A percentile compares a stretch with the other conserved stretches of the same genome.
Conservation (phyloP, 257 asterid species). For the Solanum etuberosum region DNA sequence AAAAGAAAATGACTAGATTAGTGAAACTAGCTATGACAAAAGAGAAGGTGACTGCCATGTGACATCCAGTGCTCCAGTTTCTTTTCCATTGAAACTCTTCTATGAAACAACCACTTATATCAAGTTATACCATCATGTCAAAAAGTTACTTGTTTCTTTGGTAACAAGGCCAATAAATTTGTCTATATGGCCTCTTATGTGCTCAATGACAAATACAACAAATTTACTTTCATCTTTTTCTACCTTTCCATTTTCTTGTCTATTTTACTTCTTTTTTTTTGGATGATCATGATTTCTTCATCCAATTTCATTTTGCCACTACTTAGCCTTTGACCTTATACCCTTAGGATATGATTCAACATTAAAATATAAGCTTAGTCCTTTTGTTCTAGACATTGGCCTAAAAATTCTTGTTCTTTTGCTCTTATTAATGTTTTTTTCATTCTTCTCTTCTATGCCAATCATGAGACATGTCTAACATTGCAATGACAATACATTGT, state of each 20-base stretch:
- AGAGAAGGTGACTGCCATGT: slow-evolving; percentile 21
- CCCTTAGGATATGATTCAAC: neutral
- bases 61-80: slow-evolving; percentile 16
- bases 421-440: neutral
- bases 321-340: slow-evolving; percentile 2
- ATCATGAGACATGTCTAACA: neutral
- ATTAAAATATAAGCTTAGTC: neutral
- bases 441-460: neutral
- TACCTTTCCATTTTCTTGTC: neutral
- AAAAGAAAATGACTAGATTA: neutral
- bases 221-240: neutral
- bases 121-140: neutral
- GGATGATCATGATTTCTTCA: neutral
- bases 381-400: neutral
- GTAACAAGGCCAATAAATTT: neutral
- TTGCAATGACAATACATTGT: neutral
- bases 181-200: neutral
- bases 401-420: neutral
- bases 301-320: neutral
- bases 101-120: slow-evolving; percentile 2
- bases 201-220: slow-evolving; percentile 1
- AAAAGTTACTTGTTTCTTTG: neutral
- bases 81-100: neutral
- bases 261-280: neutral
- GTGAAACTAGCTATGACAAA: slow-evolving; percentile 11